Evolutionary conservation across 129 eudicot genomes (phyloP), one percentile per base, ranked within the genome.

Genomic region (carrot (Daucus carota)): DNA sequence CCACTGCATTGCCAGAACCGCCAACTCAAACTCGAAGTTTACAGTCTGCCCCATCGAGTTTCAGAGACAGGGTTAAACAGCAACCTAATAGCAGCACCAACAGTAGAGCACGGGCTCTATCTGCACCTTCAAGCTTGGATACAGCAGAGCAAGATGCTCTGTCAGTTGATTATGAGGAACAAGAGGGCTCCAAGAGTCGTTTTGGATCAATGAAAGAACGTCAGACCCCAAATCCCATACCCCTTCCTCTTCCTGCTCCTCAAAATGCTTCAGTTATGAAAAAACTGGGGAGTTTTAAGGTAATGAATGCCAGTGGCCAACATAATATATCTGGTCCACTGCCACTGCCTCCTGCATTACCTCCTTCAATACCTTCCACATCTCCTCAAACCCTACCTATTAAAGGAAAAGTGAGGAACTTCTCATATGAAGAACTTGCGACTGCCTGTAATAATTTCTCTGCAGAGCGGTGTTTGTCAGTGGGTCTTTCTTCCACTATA

Each of bases 21-120:
- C 73, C 80, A 73, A 77, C 75, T 71, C 87, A 74, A 31, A 80
- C 88, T 16, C 90, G 88, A 47, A 79, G 90, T 13, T 79, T 94
- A 73, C 98, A 94, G 65, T 94, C 97, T 26, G 96, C 98, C 75
- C 97, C 96, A 17, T 92, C 99, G 48, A 94, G 99, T 84, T 94
- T 94, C 76, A 83, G 83, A 73, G 91, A 87, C n/a, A 57, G 96
- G 44, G 92, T 77, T 34, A 87, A 88, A 80, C 92, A 93, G 45
- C 97, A 87, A 63, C 80, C 92, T 11, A 72, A 65, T 42, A 82
- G 71, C 1, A 41, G 73, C 11, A n/a, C 73, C 42, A 78, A 68
- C 36, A 82, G 84, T 72, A 88, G 97, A 75, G 66, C 80, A 75
- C 85, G 99, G 20, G 84, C 96, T 38, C 72, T 89, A 8, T 94